These are phyloP conservation scores for Pythium guiyangense DNA, from an alignment of 352 stramenopile species.

Conservation along the genomic window DNA sequence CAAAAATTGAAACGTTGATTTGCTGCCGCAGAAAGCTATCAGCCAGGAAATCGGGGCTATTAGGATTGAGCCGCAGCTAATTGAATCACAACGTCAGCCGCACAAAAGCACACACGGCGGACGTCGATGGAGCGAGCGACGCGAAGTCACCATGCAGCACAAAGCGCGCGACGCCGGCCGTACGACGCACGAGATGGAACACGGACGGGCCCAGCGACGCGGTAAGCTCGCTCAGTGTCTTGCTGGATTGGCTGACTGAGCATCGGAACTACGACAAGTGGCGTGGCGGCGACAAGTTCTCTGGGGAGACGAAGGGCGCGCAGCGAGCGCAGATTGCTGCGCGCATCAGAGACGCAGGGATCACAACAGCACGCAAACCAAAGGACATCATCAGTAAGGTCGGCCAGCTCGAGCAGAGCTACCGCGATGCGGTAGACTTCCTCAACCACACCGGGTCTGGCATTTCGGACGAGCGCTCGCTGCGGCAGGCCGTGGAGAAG, in stretches of 20 bases:
- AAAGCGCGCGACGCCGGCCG: no score
- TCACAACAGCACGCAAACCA: not conserved
- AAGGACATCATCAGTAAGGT: conserved; percentile 20
- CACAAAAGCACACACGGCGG: no score
- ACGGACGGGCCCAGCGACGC: no score
- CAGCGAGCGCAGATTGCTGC: not conserved
- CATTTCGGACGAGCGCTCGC: conserved; percentile 6
- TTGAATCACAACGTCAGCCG: no score
- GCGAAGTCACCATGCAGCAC: no score
- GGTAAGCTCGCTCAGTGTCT: not conserved
- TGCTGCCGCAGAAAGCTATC: no score
- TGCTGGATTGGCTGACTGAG: not conserved
- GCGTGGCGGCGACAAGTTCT: not conserved
- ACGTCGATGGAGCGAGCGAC: no score
- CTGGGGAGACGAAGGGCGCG: conserved; percentile 1
- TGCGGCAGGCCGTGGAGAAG: conserved; percentile 8
- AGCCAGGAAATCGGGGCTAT: no score
- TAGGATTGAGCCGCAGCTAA: no score
- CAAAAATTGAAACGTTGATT: no score
- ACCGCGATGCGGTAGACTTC: conserved; percentile 12
- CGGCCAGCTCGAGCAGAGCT: conserved; percentile 14
- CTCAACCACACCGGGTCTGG: conserved; percentile 10
- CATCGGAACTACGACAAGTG: not conserved
- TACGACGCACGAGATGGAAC: no score
- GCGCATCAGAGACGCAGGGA: not conserved